phyloP scores from a whole-genome alignment of 495 filamentous ascomycete species.

The Glonium stellatum region DNA sequence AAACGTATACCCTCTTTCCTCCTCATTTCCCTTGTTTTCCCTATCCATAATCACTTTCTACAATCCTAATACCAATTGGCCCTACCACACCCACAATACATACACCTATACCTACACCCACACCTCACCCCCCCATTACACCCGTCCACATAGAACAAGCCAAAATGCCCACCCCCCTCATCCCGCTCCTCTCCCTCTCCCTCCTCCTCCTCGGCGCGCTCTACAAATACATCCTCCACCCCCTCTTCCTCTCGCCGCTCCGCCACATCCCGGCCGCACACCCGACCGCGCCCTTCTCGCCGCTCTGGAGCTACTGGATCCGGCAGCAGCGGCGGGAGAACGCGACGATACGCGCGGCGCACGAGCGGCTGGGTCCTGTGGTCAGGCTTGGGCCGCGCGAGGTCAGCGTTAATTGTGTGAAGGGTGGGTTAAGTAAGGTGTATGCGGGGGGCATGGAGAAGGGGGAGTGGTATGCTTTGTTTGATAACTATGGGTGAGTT shows the following conservation, averaged over 20 bases:
- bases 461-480: slow-evolving; percentile 24
- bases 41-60: background rate
- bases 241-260: slow-evolving; percentile 17
- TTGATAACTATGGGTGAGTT: slow-evolving; percentile 27
- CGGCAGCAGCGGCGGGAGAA: slow-evolving; percentile 18
- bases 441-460: slow-evolving; percentile 33
- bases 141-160: background rate
- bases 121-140: too few relatives aligned
- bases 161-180: background rate
- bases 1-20: background rate
- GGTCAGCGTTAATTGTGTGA: slow-evolving; percentile 30
- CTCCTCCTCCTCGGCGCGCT: background rate
- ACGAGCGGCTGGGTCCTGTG: slow-evolving; percentile 22
- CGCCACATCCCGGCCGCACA: slow-evolving; percentile 23
- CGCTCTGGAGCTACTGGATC: slow-evolving; percentile 26
- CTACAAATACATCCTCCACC: slow-evolving; percentile 5
- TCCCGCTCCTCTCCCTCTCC: slow-evolving; percentile 3
- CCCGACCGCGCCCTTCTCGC: slow-evolving; percentile 15
- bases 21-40: background rate
- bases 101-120: too few relatives aligned
- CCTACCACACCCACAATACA: background rate
- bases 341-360: slow-evolving; percentile 23
- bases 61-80: background rate
- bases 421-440: slow-evolving; percentile 28
- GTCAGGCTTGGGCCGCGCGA: slow-evolving; percentile 26